A percentile compares a stretch with the other conserved stretches of the same genome.
Evolutionary conservation across 192 early-diverging fungal genomes (phyloP).

Genomic region (Gonapodya prolifera): DNA sequence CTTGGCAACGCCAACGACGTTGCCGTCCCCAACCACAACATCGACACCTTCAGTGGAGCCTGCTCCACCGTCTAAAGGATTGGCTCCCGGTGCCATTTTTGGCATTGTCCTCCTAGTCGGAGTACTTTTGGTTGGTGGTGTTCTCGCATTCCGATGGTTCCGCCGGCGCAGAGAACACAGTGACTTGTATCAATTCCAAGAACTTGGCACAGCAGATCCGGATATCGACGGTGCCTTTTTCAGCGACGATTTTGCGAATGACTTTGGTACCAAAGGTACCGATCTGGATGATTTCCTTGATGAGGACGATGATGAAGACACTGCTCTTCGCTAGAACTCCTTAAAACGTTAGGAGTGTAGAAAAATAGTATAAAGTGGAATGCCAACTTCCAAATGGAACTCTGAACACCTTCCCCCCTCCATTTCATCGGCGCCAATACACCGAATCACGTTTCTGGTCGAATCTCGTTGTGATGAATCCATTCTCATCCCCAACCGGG

Average conservation of each 20-base stretch:
- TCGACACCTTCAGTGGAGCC: not conserved
- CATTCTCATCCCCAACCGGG: not conserved
- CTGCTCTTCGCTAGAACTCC: no score
- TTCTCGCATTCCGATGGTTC: not conserved
- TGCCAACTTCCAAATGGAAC: no score
- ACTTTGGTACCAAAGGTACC: not conserved
- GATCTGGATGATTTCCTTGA: not conserved
- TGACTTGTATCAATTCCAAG: constrained; percentile 4
- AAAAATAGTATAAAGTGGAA: no score
- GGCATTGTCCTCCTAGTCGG: not conserved
- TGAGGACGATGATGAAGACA: not conserved
- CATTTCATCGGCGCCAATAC: no score
- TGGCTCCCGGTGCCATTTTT: not conserved
- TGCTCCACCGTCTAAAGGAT: not conserved
- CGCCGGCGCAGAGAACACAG: not conserved
- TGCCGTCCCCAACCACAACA: not conserved
- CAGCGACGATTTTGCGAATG: not conserved
- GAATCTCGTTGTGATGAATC: no score
- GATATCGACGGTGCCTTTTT: not conserved
- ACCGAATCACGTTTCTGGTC: no score
- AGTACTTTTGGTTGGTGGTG: not conserved
- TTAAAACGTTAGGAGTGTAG: no score
- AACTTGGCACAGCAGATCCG: not conserved
- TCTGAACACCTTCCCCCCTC: no score
- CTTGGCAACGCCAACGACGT: not conserved